Base-by-base conservation (phyloP, 177 flowering plant species). In the Vitis hybrid region DNA sequence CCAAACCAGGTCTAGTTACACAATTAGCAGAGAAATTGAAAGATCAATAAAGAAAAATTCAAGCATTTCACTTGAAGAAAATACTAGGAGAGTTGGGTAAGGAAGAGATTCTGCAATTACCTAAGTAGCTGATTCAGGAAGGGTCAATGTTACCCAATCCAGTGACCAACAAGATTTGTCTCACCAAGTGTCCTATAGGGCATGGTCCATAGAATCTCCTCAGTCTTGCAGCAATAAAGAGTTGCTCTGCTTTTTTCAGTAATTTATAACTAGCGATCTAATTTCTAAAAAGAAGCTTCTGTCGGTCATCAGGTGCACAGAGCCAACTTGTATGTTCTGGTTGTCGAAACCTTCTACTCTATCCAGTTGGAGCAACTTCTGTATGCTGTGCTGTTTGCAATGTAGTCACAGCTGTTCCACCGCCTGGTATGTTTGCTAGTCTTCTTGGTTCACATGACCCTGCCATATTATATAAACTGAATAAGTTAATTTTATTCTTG, bases 351-450 rank as follows among this genome's bases (percentile, higher is more conserved):
- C 94, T 93, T 50, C 82, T 93, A 55, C 82, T 94, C 71, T 90
- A 90, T 74, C 95, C 97, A 1, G 87, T 81, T n/a, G 98, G 98
- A 71, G 98, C 98, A 66, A 83, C 90, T 18, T 86, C 94, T 28
- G 95, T 94, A 9, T 91, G 98, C 70, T 94, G 98, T 79, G 95
- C 98, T 10, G 94, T 94, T 69, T 94, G 98, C 83, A 94, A 87
- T 83, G 92, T 89, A 66, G 98, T 93, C 50, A 93, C 98, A 38
- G 76, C 91, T 38, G 97, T 90, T n/a, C 95, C 98, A 22, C 92
- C 97, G 60, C 97, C 95, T 12, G 98, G 98, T 91, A 79, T 67
- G n/a, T 63, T 71, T 68, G 15, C 22, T 55, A 19, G 2, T 6
- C 68, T 5, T 31, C 17, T 65, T 3, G 11, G 31, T 4, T 11